Evolutionary conservation across 2,329 filamentous ascomycete species (phyloP).

Genomic region (Lachnellula cervina): DNA sequence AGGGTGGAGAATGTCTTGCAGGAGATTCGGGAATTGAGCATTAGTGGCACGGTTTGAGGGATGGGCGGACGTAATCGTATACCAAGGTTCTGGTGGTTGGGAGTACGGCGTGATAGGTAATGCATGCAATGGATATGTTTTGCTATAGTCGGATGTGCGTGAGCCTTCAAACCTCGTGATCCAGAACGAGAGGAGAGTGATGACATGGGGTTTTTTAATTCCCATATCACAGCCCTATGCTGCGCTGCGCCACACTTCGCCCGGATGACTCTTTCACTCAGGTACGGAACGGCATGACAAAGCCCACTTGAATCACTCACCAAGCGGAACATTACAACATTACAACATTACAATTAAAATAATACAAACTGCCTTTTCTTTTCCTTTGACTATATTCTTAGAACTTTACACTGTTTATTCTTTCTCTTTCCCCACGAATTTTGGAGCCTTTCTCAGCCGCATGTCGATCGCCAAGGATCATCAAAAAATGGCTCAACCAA

Average conservation of each 20-base stretch:
- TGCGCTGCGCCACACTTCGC: slow-evolving; percentile 12
- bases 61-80: slow-evolving; percentile 2
- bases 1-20: slow-evolving; percentile 93
- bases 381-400: not conserved
- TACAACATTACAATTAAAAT: not conserved
- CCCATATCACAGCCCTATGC: slow-evolving; percentile 5
- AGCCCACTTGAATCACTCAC: not conserved
- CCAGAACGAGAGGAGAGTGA: not conserved
- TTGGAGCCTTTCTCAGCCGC: slow-evolving; percentile 2
- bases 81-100: slow-evolving; percentile 9
- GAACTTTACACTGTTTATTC: not conserved
- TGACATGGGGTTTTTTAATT: not conserved
- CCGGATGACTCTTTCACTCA: slow-evolving; percentile 9
- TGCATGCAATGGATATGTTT: not conserved
- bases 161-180: not conserved
- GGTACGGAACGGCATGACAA: slow-evolving; percentile 6
- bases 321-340: not conserved
- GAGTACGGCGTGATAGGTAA: slow-evolving; percentile 19
- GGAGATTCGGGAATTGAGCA: slow-evolving; percentile 95
- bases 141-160: not conserved
- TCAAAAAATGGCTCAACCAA: not conserved
- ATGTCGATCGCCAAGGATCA: not conserved
- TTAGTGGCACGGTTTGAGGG: slow-evolving; percentile 62
- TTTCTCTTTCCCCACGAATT: not conserved
- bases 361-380: not conserved